Percentiles rank a stretch among this genome's conserved stretches.
Conservation (phyloP, 2,329 filamentous ascomycete species). For the Meredithiella fracta region DNA sequence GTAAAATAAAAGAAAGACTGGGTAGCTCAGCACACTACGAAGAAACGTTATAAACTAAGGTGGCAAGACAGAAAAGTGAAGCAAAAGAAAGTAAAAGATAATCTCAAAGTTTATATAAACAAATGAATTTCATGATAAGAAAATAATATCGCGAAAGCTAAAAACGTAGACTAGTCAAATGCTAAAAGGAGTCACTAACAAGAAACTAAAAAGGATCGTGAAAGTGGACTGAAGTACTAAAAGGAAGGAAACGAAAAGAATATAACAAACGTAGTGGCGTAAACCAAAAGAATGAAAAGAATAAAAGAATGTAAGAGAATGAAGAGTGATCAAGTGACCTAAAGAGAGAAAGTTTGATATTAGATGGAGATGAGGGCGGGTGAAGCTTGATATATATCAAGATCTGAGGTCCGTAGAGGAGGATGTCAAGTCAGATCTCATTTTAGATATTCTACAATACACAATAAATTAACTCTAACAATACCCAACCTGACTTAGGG, state of each 20-base stretch:
- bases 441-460: neutral
- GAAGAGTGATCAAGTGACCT: slow-evolving; percentile 2
- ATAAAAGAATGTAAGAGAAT: neutral
- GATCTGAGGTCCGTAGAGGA: neutral
- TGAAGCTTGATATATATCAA: neutral
- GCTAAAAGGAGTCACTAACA: neutral
- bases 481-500: no score
- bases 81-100: neutral
- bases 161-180: neutral
- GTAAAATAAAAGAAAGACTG: neutral
- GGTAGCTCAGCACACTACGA: neutral
- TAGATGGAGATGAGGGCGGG: neutral
- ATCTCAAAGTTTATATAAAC: neutral
- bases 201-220: neutral
- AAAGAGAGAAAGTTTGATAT: slow-evolving; percentile 1
- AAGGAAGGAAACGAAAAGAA: neutral
- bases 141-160: neutral
- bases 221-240: neutral
- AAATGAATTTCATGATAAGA: neutral
- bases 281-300: slow-evolving; percentile 3
- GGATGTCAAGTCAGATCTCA: neutral
- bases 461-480: neutral
- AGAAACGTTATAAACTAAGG: neutral
- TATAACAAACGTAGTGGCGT: neutral
- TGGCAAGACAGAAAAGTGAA: neutral